Evolutionary conservation across 1,284 basidiomycete genomes (phyloP), one percentile per base, ranked within the genome.

Genomic region (Marasmius sp.): DNA sequence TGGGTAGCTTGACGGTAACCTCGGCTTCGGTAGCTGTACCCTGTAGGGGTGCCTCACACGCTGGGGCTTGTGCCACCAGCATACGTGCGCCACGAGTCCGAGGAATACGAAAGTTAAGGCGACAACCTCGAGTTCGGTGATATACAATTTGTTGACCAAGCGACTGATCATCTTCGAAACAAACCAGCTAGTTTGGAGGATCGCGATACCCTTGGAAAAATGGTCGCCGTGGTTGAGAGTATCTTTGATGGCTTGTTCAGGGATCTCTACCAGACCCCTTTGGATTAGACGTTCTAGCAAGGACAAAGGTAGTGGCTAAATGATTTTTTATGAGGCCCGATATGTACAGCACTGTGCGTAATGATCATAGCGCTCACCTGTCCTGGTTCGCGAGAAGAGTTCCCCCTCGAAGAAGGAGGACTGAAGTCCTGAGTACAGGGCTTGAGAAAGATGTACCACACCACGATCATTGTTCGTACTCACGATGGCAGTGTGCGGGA

Each of bases 21-120:
- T 27, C 27, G 27, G 27, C 27, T 27, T 27, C 27, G 27, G 27
- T 27, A 27, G 27, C 27, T 27, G 27, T 27, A 67, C 55, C 16
- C 60, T 36, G 5, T 53, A 61, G 6, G 65, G 65, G 18, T 60
- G 37, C 11, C 18, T 34, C 1, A 69, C 45, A 18, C 65, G 57
- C 7, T 62, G 53, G 1, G 68, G 67, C 53, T 69, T 68, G 38
- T 37, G 22, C 65, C 64, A 67, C 67, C 68, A 69, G 6, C 65
- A 38, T 3, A 60, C 12, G 39, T 64, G 67, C 27, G 62, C 60
- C 48, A 67, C 47, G 16, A 66, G n/a, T 16, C 63, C 59, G 55
- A 61, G 61, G 1, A 64, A 10, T 11, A 62, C 63, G 51, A 64
- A 63, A 2, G 67, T 66, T 20, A 66, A 18, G 2, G 68, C 68